Percentiles rank a stretch among this genome's conserved stretches.
Evolutionary conservation across 139 green algal species (phyloP).

Genomic region (Chlamydomonas sphaeroides): DNA sequence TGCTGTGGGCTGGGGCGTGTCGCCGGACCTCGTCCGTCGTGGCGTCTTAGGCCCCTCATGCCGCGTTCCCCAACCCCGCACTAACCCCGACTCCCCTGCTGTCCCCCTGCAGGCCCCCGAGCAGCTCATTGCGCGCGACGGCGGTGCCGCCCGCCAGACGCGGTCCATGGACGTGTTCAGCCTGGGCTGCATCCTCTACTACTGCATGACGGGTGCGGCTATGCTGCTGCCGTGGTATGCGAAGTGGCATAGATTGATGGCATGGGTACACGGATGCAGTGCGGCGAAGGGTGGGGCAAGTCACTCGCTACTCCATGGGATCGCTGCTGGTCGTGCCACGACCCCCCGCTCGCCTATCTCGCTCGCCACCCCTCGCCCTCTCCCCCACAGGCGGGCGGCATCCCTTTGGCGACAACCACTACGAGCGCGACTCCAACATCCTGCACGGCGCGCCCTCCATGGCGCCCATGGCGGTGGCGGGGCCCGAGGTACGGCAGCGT

Average conservation of each 20-base stretch:
- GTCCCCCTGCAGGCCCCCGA: constrained; percentile 78
- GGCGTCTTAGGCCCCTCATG: too few species aligned
- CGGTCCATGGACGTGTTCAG: constrained; percentile 94
- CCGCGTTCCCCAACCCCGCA: too few species aligned
- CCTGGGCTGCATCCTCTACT: constrained; percentile 93
- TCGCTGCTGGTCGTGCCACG: too few species aligned
- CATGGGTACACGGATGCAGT: too few species aligned
- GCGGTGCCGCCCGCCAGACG: constrained; percentile 71
- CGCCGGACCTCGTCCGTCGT: too few species aligned
- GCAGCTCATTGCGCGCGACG: constrained; percentile 78
- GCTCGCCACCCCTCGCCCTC: too few species aligned
- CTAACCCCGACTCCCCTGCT: background rate
- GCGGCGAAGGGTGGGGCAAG: background rate
- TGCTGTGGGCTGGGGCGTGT: too few species aligned
- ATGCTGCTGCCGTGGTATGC: too few species aligned
- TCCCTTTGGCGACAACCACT: constrained; percentile 86
- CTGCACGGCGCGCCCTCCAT: constrained; percentile 58
- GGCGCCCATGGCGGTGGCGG: constrained; percentile 40
- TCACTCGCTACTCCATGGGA: too few species aligned
- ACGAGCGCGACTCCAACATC: constrained; percentile 93
- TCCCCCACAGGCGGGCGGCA: constrained; percentile 73
- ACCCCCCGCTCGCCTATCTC: too few species aligned
- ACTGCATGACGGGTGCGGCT: constrained; percentile 75
- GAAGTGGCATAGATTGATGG: too few species aligned
- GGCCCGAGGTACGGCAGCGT: background rate